Evolutionary conservation across 2,329 filamentous ascomycete genomes (phyloP), one percentile per base, ranked within the genome.

Genomic region (Trichophyton schoenleinii): DNA sequence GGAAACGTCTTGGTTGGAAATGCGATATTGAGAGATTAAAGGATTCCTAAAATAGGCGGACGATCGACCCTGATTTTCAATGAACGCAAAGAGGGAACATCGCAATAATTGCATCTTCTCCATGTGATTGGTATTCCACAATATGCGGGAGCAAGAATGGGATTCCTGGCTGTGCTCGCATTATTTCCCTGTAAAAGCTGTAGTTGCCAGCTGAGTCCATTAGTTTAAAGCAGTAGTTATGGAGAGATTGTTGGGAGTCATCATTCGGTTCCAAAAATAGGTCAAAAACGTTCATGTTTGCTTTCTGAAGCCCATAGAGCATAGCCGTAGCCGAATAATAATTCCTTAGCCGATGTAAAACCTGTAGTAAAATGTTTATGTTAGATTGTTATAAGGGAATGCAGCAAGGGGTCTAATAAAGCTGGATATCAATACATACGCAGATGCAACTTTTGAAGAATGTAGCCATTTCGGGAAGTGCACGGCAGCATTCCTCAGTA

Each of bases 91-190:
- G 52, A 13, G 64, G 64, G 62, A 66, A 66, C 22, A 65, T 25
- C 9, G 46, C 57, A 46, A 46, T 38, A 41, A 66, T 61, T 22
- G 57, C 63, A 9, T 55, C 41, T 20, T 61, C 44, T 18, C 64
- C 64, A 15, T 48, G 28, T 9, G 41, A 20, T 34, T 57, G 62
- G 46, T 67, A 71, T 34, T 75, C 73, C 15, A 67, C 66, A 58
- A 73, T 61, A 66, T 76, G 74, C 1, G 74, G 73, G 3, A 70
- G 46, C 2, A 76, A 67, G 61, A 75, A 76, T 0, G 74, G 74
- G 22, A 75, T 68, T 3, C 74, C 74, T 0, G 72, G 73, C 5
- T 66, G 63, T 11, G 64, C 61, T 25, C 64, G 59, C 66, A 72
- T 73, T 18, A 69, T 66, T 34, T 70, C 67, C 36, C 72, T 71